Conservation (phyloP, 257 asterid genomes). For the Nicotiana sylvestris region DNA sequence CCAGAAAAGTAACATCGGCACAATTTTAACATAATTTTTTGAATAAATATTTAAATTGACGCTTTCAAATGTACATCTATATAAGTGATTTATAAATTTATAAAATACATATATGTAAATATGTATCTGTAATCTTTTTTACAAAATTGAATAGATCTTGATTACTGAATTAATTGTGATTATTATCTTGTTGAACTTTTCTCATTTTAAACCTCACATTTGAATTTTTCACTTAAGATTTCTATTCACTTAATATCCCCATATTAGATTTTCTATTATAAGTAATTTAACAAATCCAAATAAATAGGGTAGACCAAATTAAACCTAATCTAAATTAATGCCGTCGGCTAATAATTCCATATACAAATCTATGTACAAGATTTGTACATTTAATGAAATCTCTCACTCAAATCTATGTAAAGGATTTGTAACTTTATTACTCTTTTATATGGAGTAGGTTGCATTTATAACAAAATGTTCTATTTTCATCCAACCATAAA, state of each 20-base stretch:
- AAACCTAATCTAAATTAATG: background rate
- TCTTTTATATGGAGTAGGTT: background rate
- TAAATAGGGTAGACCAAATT: background rate
- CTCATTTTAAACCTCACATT: background rate
- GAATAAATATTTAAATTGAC: too few species aligned
- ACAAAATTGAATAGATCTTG: background rate
- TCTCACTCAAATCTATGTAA: background rate
- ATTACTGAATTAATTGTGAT: background rate
- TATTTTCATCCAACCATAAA: background rate
- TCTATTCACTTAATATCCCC: background rate
- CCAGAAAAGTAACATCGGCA: too few species aligned
- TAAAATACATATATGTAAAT: background rate
- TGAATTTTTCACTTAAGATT: background rate
- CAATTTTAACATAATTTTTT: too few species aligned
- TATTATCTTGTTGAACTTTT: background rate
- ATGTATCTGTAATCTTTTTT: background rate
- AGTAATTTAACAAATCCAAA: background rate
- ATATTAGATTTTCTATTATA: background rate
- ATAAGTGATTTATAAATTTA: background rate
- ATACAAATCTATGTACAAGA: background rate
- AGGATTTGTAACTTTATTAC: background rate
- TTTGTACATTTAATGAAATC: background rate
- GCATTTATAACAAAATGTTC: background rate
- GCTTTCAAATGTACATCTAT: too few species aligned
- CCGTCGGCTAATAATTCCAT: background rate